Evolutionary conservation across 768 basidiomycete species (phyloP).

Genomic region (Amanita jacksonii): DNA sequence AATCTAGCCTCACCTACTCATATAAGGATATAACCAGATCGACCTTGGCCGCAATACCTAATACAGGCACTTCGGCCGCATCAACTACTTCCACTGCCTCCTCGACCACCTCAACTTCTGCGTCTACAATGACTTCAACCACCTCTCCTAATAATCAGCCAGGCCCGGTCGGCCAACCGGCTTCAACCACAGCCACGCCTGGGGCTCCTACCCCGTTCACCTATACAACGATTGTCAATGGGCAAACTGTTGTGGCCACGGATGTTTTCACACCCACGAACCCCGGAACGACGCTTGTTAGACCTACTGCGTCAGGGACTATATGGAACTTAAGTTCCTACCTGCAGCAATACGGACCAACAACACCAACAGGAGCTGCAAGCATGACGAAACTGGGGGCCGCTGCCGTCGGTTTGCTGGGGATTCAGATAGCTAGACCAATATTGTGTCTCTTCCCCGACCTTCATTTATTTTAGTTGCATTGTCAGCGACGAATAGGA

Average conservation of each 20-base stretch:
- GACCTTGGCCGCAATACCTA: slow-evolving; percentile 13
- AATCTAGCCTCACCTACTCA: too few species aligned
- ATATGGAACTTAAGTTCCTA: slow-evolving; percentile 25
- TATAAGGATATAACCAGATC: slow-evolving; percentile 7
- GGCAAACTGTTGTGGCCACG: slow-evolving; percentile 22
- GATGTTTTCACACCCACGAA: slow-evolving; percentile 34
- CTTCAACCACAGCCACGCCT: slow-evolving; percentile 24
- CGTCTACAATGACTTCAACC: too few species aligned
- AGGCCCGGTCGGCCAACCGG: slow-evolving; percentile 53
- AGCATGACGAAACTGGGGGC: background rate
- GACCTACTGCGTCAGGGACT: slow-evolving; percentile 21
- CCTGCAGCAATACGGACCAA: slow-evolving; percentile 20
- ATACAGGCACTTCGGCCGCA: slow-evolving; percentile 14
- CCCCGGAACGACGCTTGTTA: slow-evolving; percentile 19
- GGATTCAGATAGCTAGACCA: too few species aligned
- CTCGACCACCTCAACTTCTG: slow-evolving; percentile 13
- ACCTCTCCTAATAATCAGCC: slow-evolving; percentile 23
- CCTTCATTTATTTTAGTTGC: too few species aligned
- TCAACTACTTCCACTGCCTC: slow-evolving; percentile 13
- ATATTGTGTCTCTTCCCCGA: too few species aligned
- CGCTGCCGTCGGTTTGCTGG: too few species aligned
- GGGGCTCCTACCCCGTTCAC: slow-evolving; percentile 40
- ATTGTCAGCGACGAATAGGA: too few species aligned
- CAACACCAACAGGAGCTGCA: slow-evolving; percentile 8
- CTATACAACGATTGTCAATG: slow-evolving; percentile 38